These are phyloP conservation scores for Phanerodontia chrysosporium DNA, from an alignment of 768 basidiomycete species.

Conservation along the genomic window DNA sequence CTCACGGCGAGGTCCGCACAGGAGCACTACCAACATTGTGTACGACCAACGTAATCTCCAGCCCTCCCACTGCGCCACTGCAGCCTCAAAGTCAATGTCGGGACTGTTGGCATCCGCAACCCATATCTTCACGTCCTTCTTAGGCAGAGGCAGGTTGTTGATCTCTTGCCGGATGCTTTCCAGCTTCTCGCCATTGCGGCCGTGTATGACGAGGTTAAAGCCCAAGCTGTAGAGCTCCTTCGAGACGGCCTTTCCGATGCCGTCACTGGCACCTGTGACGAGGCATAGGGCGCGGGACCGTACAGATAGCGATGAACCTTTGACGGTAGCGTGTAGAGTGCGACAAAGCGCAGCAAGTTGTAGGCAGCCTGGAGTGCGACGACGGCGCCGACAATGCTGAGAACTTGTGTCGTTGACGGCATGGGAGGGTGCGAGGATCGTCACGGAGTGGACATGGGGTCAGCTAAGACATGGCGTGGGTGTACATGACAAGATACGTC, in stretches of 20 bases:
- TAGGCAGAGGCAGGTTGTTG: background rate
- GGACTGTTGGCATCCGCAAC: constrained; percentile 19
- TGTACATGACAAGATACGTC: too few relatives aligned
- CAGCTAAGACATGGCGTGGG: too few relatives aligned
- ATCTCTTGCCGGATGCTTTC: constrained; percentile 19
- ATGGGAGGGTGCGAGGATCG: background rate
- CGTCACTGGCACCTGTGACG: constrained; percentile 26
- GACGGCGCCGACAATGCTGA: constrained; percentile 16
- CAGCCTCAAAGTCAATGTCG: constrained; percentile 17
- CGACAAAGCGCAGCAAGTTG: constrained; percentile 14
- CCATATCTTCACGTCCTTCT: constrained; percentile 20
- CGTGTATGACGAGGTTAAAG: constrained; percentile 27
- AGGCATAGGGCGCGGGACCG: constrained; percentile 22
- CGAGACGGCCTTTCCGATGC: constrained; percentile 24
- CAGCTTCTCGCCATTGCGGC: constrained; percentile 23
- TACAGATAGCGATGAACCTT: constrained; percentile 19
- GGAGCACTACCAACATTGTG: constrained; percentile 22
- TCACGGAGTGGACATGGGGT: too few relatives aligned
- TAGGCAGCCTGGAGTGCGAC: constrained; percentile 11
- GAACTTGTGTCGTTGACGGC: constrained; percentile 5
- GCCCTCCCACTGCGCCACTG: constrained; percentile 18
- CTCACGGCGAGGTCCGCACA: constrained; percentile 12
- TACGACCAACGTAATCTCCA: constrained; percentile 25
- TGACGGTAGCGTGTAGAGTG: constrained; percentile 17
- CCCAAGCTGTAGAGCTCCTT: constrained; percentile 23